A percentile compares a stretch with the other conserved stretches of the same genome.
These are phyloP conservation scores for Knufia fluminis DNA, from an alignment of 2,329 filamentous ascomycete genomes.

Conservation along the genomic window DNA sequence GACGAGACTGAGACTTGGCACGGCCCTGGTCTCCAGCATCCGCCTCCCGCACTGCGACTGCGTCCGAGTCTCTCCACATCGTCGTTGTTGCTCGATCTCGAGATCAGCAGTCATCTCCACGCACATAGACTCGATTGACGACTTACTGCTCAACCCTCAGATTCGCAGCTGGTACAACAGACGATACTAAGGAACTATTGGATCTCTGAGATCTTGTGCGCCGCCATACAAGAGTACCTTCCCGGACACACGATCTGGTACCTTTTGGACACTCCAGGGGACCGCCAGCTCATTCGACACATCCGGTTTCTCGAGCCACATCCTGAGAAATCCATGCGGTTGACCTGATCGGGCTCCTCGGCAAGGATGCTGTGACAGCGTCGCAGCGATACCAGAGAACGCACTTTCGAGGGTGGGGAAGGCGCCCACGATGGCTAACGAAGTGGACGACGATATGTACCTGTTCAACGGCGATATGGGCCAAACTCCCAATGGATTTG, in stretches of 20 bases:
- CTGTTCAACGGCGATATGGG: slow-evolving; percentile 33
- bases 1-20: background rate
- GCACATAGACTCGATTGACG: background rate
- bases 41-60: background rate
- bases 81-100: background rate
- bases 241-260: background rate
- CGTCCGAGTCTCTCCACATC: too few relatives aligned
- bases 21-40: background rate
- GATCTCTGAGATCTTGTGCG: background rate
- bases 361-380: background rate
- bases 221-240: background rate
- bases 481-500: slow-evolving; percentile 29
- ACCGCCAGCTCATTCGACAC: too few relatives aligned
- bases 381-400: background rate
- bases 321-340: too few relatives aligned
- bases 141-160: background rate
- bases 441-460: slow-evolving; percentile 34
- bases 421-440: slow-evolving; percentile 15
- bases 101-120: background rate
- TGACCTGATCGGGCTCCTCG: too few relatives aligned
- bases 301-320: too few relatives aligned
- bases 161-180: too few relatives aligned
- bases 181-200: background rate
- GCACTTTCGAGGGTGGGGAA: background rate
- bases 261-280: too few relatives aligned